Percentiles rank a stretch among this genome's conserved stretches.
These are phyloP conservation scores for Candida nonsorbophila DNA, from an alignment of 805 yeast species.

Conservation along the genomic window DNA sequence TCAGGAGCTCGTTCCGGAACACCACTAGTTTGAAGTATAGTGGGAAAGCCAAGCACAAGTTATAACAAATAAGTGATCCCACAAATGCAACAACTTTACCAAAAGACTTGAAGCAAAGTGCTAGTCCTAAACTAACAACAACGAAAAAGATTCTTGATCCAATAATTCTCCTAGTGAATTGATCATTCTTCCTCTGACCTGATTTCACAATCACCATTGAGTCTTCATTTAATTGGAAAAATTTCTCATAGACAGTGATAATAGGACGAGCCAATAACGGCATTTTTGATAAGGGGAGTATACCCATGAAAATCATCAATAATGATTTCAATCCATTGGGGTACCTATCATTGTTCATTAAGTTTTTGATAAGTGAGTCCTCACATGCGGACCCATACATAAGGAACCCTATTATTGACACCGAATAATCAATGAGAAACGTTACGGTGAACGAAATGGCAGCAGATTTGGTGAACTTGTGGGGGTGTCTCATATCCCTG, in stretches of 20 bases:
- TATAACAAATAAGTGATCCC: slow-evolving; percentile 38
- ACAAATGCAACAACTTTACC: slow-evolving; percentile 37
- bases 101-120: slow-evolving; percentile 30
- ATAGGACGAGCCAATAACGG: slow-evolving; percentile 36
- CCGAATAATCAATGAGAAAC: slow-evolving; percentile 49
- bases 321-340: slow-evolving; percentile 48
- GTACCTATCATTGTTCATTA: slow-evolving; percentile 61
- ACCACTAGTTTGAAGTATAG: slow-evolving; percentile 27
- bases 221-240: slow-evolving; percentile 9
- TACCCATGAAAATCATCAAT: slow-evolving; percentile 28
- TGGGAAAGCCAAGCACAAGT: slow-evolving; percentile 36
- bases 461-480: slow-evolving; percentile 49
- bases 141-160: slow-evolving; percentile 18
- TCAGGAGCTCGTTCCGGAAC: slow-evolving; percentile 15
- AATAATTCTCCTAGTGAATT: neutral
- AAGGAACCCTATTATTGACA: slow-evolving; percentile 63
- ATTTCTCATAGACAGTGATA: slow-evolving; percentile 30
- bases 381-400: slow-evolving; percentile 73
- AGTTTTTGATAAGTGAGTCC: slow-evolving; percentile 75
- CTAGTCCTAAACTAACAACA: slow-evolving; percentile 14
- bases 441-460: slow-evolving; percentile 55
- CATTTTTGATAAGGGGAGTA: slow-evolving; percentile 36
- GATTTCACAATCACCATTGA: slow-evolving; percentile 1
- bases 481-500: slow-evolving; percentile 66
- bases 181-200: neutral